Evolutionary conservation across 31 red algal species (phyloP), one percentile per base, ranked within the genome.

Genomic region (Endocladia muricata): DNA sequence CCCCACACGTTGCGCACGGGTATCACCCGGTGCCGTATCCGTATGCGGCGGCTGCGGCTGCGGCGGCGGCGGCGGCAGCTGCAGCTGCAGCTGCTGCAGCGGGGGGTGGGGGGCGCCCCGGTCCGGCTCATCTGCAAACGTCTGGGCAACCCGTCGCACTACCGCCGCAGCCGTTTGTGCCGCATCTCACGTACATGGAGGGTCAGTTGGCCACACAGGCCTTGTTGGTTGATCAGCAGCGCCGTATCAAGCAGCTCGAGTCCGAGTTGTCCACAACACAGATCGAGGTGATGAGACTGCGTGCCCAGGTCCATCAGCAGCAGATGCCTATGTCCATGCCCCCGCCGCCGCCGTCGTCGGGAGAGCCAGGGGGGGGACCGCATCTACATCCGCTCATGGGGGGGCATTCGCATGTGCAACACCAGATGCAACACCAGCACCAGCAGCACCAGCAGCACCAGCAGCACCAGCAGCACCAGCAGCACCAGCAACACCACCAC

Each of bases 101-200:
- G n/a, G n/a, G n/a, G n/a, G n/a, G n/a, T n/a, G n/a, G n/a, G n/a
- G n/a, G n/a, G n/a, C 49, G 34, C 6, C 55, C 49, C 55, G 55
- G 43, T 35, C 73, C 55, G 4, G 55, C 73, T 4, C 30, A 61
- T 31, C 49, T n/a, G n/a, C n/a, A n/a, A n/a, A n/a, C n/a, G n/a
- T n/a, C n/a, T n/a, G n/a, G n/a, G n/a, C n/a, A n/a, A n/a, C n/a
- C n/a, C n/a, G n/a, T n/a, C n/a, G n/a, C n/a, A n/a, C n/a, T 59
- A 19, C 31, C 77, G 44, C 79, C 79, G 7, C 79, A 64, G 51
- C 71, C 82, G 1, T 77, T 77, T 40, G 62, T 77, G 0, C 82
- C 73, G 2, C 76, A 81, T 39, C 86, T 90, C 68, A 68, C 75
- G 8, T 81, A 75, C 42, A 80, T 90, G 77, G 86, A 90, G 78